Base-by-base conservation (phyloP, 331 rosid species). In the Malus hybrid region DNA sequence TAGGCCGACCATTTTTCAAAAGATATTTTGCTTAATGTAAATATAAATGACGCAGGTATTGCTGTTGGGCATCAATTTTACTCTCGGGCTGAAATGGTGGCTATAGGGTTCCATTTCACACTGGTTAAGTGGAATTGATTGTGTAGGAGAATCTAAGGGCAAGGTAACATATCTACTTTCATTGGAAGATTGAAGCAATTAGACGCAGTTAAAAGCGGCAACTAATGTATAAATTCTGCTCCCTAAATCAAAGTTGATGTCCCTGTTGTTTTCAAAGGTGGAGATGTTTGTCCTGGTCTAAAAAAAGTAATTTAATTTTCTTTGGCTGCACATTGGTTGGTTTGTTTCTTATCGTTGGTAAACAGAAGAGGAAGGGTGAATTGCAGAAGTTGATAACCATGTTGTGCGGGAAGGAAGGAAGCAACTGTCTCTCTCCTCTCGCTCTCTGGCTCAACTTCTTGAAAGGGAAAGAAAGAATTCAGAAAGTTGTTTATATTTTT, bases 11-110 rank as follows among this genome's bases (percentile, higher is more conserved):
- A 15, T 22, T 6, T 34, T 72, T 36, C 16, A 1, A 71, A 42
- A 42, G 48, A 54, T 9, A 6, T 14, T 33, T 55, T 71, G 33
- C 55, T 22, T 62, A 5, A 0, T 55, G 20, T 71, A 20, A 28
- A 71, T 13, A 72, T 59, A 36, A 39, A 73, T 60, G 36, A 50
- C 15, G 12, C 74, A 82, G 86, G 86, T 72, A 57, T 82, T 57
- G 44, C 70, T 6, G 86, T 82, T 1, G 86, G 86, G 42, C 55
- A 69, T 44, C 83, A 82, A 34, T 82, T 82, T 75, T 78, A 69
- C 57, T 73, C 86, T 62, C 69, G 83, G 55, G 67, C 80, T 69
- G 86, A 82, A 72, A 82, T 82, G 86, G 80, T 74, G 50, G 86
- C 77, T 10, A 74, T 75, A 15, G 80, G 86, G 27, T 36, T 82